Conservation (phyloP, 208 protist genomes). For the Entamoeba invadens region DNA sequence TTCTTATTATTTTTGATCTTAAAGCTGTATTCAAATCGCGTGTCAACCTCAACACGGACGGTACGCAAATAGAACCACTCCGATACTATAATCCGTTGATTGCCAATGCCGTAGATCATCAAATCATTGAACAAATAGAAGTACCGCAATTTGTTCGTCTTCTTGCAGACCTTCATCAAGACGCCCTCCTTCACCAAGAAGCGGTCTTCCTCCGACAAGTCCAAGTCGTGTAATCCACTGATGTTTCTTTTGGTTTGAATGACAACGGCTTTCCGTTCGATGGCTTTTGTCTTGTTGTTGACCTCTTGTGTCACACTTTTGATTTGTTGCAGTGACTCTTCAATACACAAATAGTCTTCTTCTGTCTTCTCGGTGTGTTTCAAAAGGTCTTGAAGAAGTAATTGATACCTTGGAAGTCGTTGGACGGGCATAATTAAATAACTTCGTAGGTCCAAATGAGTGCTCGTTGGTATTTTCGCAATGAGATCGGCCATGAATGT, state of each 20-base stretch:
- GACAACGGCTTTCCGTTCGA: background rate
- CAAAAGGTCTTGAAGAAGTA: background rate
- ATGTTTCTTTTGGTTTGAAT: background rate
- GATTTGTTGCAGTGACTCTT: background rate
- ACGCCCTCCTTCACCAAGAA: background rate
- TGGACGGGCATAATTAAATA: conserved; percentile 2
- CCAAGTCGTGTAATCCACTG: background rate
- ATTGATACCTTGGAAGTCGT: background rate
- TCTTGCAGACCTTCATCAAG: background rate
- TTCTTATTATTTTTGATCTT: background rate
- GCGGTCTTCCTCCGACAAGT: background rate
- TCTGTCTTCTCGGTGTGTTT: background rate
- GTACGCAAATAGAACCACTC: background rate
- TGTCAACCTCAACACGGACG: background rate
- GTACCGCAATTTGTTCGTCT: background rate
- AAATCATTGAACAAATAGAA: conserved; percentile 4
- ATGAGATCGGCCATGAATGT: background rate
- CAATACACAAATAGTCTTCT: background rate
- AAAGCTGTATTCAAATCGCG: background rate
- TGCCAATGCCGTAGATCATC: background rate
- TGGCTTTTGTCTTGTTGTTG: background rate
- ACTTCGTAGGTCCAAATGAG: background rate
- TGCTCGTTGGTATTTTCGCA: background rate
- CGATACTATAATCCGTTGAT: background rate
- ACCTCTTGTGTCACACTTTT: background rate